A percentile compares a stretch with the other conserved stretches of the same genome.
These are phyloP conservation scores for Macrocybe gigantea DNA, from an alignment of 768 basidiomycete species.

Conservation along the genomic window DNA sequence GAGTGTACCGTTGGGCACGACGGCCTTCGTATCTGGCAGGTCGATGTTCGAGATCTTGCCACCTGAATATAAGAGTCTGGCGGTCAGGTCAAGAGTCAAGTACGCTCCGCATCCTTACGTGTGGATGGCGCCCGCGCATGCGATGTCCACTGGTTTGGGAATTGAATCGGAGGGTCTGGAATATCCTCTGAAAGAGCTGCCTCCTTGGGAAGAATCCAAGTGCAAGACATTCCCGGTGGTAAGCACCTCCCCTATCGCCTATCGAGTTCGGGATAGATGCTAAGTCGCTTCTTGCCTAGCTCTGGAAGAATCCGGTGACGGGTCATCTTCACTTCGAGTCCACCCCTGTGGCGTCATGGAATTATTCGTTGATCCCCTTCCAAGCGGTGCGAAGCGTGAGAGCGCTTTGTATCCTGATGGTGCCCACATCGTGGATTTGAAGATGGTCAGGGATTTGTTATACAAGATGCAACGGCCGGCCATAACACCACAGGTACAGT, in stretches of 20 bases:
- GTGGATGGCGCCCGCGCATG: slow-evolving; percentile 80
- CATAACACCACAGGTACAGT: slow-evolving; percentile 64
- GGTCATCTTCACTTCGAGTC: slow-evolving; percentile 83
- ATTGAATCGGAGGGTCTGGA: slow-evolving; percentile 78
- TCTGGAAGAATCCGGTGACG: slow-evolving; percentile 92
- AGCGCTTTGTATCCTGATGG: slow-evolving; percentile 82
- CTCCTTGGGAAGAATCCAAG: slow-evolving; percentile 76
- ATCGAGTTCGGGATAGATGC: slow-evolving; percentile 15
- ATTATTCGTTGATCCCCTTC: slow-evolving; percentile 70
- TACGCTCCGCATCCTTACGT: slow-evolving; percentile 88
- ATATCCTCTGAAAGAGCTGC: slow-evolving; percentile 58
- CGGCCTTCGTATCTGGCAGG: slow-evolving; percentile 76
- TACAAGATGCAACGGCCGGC: slow-evolving; percentile 88
- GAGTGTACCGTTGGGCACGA: slow-evolving; percentile 79
- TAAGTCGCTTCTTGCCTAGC: slow-evolving; percentile 27
- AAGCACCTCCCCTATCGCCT: slow-evolving; percentile 13
- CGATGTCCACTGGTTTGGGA: slow-evolving; percentile 75
- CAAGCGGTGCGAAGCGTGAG: slow-evolving; percentile 47
- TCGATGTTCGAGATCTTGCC: slow-evolving; percentile 83
- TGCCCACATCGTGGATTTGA: slow-evolving; percentile 66
- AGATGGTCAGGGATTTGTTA: slow-evolving; percentile 63
- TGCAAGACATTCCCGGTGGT: slow-evolving; percentile 67
- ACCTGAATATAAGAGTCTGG: slow-evolving; percentile 66
- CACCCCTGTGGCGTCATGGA: slow-evolving; percentile 75
- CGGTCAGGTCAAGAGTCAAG: slow-evolving; percentile 67